These are phyloP conservation scores for Paulownia fortunei DNA, from an alignment of 257 asterid species.

Conservation along the genomic window DNA sequence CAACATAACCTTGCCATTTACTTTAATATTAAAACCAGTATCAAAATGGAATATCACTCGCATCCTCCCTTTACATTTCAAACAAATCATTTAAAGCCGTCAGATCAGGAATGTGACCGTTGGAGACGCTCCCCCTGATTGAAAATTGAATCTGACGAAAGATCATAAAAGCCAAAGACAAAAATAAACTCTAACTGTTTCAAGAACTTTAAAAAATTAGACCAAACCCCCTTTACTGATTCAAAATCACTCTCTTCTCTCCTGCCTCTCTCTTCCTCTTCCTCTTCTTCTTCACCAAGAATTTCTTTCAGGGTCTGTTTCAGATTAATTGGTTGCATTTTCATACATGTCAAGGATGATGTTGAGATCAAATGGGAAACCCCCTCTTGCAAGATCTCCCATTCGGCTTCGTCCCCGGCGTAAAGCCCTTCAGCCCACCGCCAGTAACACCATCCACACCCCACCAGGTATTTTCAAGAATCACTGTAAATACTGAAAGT, in stretches of 20 bases:
- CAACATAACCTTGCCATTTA: background rate
- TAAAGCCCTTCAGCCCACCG: constrained; percentile 55
- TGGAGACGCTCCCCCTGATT: constrained; percentile 44
- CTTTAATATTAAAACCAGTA: constrained; percentile 11
- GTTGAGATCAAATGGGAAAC: constrained; percentile 74
- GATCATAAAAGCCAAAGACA: background rate
- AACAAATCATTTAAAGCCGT: constrained; percentile 34
- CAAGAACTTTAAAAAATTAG: background rate
- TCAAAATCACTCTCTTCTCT: background rate
- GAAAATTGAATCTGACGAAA: constrained; percentile 24
- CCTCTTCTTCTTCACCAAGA: background rate
- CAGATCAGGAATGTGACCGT: constrained; percentile 55
- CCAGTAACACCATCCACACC: constrained; percentile 39
- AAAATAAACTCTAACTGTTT: constrained; percentile 11
- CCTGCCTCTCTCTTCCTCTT: constrained; percentile 1
- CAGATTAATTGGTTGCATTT: background rate
- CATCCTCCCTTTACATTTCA: constrained; percentile 21
- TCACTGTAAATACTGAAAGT: background rate
- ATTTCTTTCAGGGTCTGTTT: background rate
- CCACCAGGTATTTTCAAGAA: constrained; percentile 62
- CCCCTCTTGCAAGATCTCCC: constrained; percentile 94
- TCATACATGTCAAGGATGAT: constrained; percentile 46
- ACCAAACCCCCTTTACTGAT: background rate
- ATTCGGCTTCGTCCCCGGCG: constrained; percentile 72
- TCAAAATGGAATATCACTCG: background rate